Evolutionary conservation across 1,284 basidiomycete species (phyloP).

Genomic region (Stygiomarasmius scandens): DNA sequence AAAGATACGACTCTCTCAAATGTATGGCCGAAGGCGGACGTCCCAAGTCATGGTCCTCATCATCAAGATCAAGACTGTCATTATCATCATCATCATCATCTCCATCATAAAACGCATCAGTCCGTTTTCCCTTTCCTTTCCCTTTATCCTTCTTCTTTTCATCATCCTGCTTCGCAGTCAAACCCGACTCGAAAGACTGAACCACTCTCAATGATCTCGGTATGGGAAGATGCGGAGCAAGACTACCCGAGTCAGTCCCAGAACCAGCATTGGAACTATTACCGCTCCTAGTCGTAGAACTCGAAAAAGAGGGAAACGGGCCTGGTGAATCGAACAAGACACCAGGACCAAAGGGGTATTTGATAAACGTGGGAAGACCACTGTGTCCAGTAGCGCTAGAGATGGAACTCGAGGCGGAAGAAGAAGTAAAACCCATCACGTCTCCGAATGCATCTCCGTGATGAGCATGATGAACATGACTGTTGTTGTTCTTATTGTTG

Average conservation of each 20-base stretch:
- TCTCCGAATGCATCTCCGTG: constrained; percentile 63
- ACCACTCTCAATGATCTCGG: constrained; percentile 68
- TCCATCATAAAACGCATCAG: not conserved
- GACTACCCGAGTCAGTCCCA: too few species aligned
- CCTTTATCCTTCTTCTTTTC: not conserved
- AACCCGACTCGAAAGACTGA: constrained; percentile 79
- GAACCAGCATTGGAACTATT: too few species aligned
- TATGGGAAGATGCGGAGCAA: not conserved
- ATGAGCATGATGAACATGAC: not conserved
- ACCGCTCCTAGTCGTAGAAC: too few species aligned
- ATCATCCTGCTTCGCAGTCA: constrained; percentile 63
- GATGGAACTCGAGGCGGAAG: constrained; percentile 10
- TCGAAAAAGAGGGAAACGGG: too few species aligned
- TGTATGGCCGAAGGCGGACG: constrained; percentile 45
- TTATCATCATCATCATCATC: constrained; percentile 1
- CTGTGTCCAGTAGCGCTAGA: not conserved
- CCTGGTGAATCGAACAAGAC: not conserved
- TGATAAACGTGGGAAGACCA: not conserved
- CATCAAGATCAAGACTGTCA: not conserved
- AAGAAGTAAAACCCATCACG: constrained; percentile 62
- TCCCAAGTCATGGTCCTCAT: constrained; percentile 25
- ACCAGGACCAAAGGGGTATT: not conserved
- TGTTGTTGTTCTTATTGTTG: not conserved
- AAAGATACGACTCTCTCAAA: constrained; percentile 21
- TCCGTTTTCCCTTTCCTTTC: constrained; percentile 5